These are phyloP conservation scores for Halophytophthora batemanensis DNA, from an alignment of 352 stramenopile genomes.

Conservation along the genomic window DNA sequence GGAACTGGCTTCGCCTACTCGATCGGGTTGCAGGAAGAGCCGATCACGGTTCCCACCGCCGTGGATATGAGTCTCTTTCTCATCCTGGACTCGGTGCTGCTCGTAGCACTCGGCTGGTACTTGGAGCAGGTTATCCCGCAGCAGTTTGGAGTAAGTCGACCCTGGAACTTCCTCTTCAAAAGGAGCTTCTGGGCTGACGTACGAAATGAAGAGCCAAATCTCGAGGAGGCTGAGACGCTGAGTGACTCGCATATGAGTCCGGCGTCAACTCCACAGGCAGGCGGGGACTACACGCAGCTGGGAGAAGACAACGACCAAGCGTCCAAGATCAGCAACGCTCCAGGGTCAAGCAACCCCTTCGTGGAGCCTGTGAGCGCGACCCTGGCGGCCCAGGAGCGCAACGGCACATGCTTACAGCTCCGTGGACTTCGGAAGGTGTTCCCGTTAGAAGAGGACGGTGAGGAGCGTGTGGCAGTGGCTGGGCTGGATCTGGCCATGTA, in stretches of 20 bases:
- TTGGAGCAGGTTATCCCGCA: slow-evolving; percentile 91
- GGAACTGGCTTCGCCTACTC: slow-evolving; percentile 64
- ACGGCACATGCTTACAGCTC: slow-evolving; percentile 25
- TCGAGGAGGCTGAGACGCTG: slow-evolving; percentile 3
- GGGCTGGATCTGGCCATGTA: slow-evolving; percentile 84
- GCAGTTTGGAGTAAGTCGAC: slow-evolving; percentile 85
- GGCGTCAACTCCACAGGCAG: slow-evolving; percentile 19
- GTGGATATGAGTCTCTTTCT: slow-evolving; percentile 59
- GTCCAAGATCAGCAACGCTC: too few relatives aligned
- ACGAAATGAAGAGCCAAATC: slow-evolving; percentile 4
- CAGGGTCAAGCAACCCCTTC: slow-evolving; percentile 23
- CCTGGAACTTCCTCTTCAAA: slow-evolving; percentile 89
- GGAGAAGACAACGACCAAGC: neutral
- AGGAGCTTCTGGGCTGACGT: slow-evolving; percentile 31
- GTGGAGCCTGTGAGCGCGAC: slow-evolving; percentile 32
- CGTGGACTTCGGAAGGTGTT: slow-evolving; percentile 44
- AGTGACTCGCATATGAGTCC: slow-evolving; percentile 1
- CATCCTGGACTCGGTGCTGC: slow-evolving; percentile 78
- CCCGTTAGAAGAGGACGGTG: slow-evolving; percentile 37
- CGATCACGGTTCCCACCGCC: slow-evolving; percentile 43
- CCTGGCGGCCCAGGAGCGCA: slow-evolving; percentile 26
- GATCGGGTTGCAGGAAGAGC: slow-evolving; percentile 32
- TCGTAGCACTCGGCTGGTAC: slow-evolving; percentile 87
- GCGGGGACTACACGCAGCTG: slow-evolving; percentile 18
- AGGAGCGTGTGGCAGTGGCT: slow-evolving; percentile 66